Conservation (phyloP, 2,329 filamentous ascomycete genomes). For the Graphiopsis chlorocephala region DNA sequence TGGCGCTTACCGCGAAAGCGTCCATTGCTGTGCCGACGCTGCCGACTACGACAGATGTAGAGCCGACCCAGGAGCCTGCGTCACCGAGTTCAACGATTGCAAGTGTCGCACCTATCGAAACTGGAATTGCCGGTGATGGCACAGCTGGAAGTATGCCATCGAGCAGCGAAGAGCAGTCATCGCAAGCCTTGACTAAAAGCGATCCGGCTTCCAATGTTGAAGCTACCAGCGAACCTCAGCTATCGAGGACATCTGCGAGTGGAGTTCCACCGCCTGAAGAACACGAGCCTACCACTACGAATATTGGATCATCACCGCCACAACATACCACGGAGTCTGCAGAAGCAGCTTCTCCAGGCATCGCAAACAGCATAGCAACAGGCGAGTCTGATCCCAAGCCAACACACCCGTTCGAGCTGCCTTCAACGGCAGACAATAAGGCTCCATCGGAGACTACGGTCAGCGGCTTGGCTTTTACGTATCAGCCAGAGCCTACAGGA, state of each 20-base stretch:
- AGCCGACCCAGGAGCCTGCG: neutral
- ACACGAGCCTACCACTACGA: neutral
- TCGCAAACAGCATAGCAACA: neutral
- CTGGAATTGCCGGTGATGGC: neutral
- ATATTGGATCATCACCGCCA: neutral
- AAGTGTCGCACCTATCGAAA: neutral
- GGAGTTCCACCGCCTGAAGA: neutral
- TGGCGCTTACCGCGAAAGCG: neutral
- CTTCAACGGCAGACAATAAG: neutral
- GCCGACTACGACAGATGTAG: neutral
- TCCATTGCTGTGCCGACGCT: neutral
- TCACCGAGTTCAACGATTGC: neutral
- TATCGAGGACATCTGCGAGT: neutral
- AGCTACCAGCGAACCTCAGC: neutral
- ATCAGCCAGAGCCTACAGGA: neutral
- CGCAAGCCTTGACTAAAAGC: neutral
- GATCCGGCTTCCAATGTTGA: neutral
- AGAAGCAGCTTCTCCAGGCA: neutral
- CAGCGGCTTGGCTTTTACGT: neutral
- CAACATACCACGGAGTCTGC: neutral
- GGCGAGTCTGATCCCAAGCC: neutral
- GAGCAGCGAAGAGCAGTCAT: neutral
- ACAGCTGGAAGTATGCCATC: neutral
- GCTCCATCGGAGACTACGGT: neutral
- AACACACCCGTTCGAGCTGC: neutral